A percentile compares a stretch with the other conserved stretches of the same genome.
phyloP scores from a whole-genome alignment of 2,329 filamentous ascomycete species.

The Zymoseptoria tritici region DNA sequence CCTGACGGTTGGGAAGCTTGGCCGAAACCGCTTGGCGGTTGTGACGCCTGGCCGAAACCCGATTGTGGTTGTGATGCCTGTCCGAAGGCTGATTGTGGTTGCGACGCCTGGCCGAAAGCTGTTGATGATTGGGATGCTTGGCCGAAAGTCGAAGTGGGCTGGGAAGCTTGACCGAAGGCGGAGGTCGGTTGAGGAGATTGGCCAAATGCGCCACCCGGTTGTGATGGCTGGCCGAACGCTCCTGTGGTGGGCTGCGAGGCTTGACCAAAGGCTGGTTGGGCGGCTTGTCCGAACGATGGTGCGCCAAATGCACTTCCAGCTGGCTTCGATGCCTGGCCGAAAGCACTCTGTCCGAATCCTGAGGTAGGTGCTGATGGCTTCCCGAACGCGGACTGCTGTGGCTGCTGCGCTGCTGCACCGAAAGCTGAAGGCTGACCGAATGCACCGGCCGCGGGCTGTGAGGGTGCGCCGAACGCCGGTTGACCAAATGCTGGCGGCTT shows the following conservation, averaged over 20 bases:
- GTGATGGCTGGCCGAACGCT: slow-evolving; percentile 15
- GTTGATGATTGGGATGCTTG: background rate
- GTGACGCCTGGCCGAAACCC: background rate
- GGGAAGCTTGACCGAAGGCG: slow-evolving; percentile 1
- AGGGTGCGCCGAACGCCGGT: slow-evolving; percentile 10
- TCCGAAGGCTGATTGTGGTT: slow-evolving; percentile 1
- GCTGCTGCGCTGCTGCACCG: slow-evolving; percentile 6
- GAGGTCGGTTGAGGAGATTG: background rate
- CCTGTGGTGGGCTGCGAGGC: slow-evolving; percentile 8
- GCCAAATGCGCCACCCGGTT: background rate
- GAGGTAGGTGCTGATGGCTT: slow-evolving; percentile 26
- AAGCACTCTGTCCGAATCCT: slow-evolving; percentile 14
- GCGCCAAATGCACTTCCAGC: slow-evolving; percentile 16
- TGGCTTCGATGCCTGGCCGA: slow-evolving; percentile 16
- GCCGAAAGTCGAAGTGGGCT: background rate
- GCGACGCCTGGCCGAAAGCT: slow-evolving; percentile 3
- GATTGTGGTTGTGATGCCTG: background rate
- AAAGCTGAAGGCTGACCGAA: slow-evolving; percentile 19
- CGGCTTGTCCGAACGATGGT: slow-evolving; percentile 9
- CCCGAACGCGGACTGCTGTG: slow-evolving; percentile 33
- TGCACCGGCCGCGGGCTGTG: slow-evolving; percentile 7
- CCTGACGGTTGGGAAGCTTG: background rate
- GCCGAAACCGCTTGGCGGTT: slow-evolving; percentile 10
- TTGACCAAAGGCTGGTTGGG: slow-evolving; percentile 7
- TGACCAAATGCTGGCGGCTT: slow-evolving; percentile 12